Base-by-base conservation (phyloP, 2,329 filamentous ascomycete genomes). In the Macroventuria anomochaeta region DNA sequence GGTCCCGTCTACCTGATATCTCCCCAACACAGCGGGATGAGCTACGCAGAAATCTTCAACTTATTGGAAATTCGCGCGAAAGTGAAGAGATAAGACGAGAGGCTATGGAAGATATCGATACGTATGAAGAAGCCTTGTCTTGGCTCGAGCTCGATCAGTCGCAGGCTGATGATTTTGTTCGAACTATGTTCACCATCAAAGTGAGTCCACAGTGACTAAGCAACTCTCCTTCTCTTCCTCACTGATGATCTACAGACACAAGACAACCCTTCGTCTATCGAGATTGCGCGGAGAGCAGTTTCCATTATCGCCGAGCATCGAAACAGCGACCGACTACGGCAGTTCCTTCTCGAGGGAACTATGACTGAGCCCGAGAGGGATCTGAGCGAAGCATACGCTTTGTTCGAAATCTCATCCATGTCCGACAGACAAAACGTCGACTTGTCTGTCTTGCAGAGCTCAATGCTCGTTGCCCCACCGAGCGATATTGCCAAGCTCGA, bases 91-190 rank as follows among this genome's bases (percentile, higher is more conserved):
- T 90, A 46, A 78, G 81, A 58, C 78, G 80, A 40, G 81, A 83
- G 37, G 84, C 87, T 4, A 80, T 83, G 62, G 81, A 83, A 64
- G 79, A 78, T 12, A 78, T 88, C 23, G 81, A 86, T 56, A 85
- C 81, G n/a, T 82, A 84, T 49, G 80, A 85, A 38, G 84, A 89
- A 66, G 88, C 88, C 1, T 76, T 88, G 26, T 75, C 81, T 11
- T 89, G 83, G 75, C 77, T 90, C 11, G 83, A 80, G 7, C 81
- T 84, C 10, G 72, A 68, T 5, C 63, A 63, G 17, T 55, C 73
- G 10, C 81, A 78, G 8, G 63, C 78, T 2, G 85, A 88, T 63
- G 83, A 86, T 40, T 83, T 83, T 57, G 76, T 88, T 31, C 73
- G 81, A 41, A 79, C 85, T 2, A 79, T 85, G 74, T 85, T 78